Base-by-base conservation (phyloP, 2,329 filamentous ascomycete species). In the Berkeleyomyces rouxiae region DNA sequence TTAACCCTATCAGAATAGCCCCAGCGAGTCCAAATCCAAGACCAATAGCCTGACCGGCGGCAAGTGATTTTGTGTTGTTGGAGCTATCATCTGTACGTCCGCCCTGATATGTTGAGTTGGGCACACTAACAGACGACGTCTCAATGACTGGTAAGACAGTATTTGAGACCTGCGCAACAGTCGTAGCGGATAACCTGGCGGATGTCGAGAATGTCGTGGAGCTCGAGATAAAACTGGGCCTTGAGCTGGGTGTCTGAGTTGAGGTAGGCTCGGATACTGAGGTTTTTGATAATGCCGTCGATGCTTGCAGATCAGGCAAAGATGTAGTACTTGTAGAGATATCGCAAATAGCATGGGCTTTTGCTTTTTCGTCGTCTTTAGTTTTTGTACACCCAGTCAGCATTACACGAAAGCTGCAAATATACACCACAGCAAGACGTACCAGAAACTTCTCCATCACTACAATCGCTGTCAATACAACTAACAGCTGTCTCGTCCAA, bases 21-120 rank as follows among this genome's bases (percentile, higher is more conserved):
- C 77, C 79, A 3, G 77, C 75, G 9, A 77, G 74, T 4, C 81
- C 84, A 3, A 83, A 73, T 1, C 78, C 74, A 64, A 87, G 82
- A 5, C 83, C 84, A 16, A 77, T 77, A 57, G 85, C 76, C 65
- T 83, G 79, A 3, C 71, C 72, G 5, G 72, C 73, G 39, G 66
- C 72, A 11, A 75, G 70, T 39, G 61, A 63, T n/a, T 10, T 39
- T 40, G 11, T 68, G 62, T 23, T 58, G 58, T 16, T 61, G 60
- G 64, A 11, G 62, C 65, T 40, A 62, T 55, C 55, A 4, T 59
- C 31, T 39, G 55, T 53, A n/a, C 66, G 37, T 65, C 61, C 13
- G 61, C 66, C 43, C 49, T 65, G 43, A 59, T 67, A 16, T 58
- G 61, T 62, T 42, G 61, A 9, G 64, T 67, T 39, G 61, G 47